Percentiles rank a stretch among this genome's conserved stretches.
phyloP scores from a whole-genome alignment of 257 asterid species.

The Lycium barbarum region DNA sequence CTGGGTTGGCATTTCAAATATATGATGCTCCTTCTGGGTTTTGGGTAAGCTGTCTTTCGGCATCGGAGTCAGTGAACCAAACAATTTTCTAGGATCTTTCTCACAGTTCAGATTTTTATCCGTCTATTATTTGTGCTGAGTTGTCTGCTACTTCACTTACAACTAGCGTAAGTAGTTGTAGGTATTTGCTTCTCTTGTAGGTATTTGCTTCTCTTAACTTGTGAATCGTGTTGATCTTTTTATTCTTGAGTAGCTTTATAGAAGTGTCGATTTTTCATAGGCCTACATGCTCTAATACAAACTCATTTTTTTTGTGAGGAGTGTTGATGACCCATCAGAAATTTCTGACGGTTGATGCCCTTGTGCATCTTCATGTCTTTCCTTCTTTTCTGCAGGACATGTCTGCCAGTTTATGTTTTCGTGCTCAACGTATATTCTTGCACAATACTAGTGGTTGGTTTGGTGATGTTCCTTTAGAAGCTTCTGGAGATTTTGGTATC shows the following conservation, averaged over 20 bases:
- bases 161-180: conserved; percentile 4
- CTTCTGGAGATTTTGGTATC: conserved; percentile 98
- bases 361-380: conserved; percentile 28
- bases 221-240: not conserved
- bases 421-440: conserved; percentile 93
- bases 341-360: conserved; percentile 14
- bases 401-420: conserved; percentile 89
- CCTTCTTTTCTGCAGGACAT: conserved; percentile 61
- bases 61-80: conserved; percentile 20
- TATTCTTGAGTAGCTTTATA: conserved; percentile 21
- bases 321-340: not conserved
- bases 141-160: conserved; percentile 17
- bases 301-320: not conserved
- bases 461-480: conserved; percentile 96
- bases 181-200: conserved; percentile 12
- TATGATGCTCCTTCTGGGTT: conserved; percentile 89
- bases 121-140: conserved; percentile 9
- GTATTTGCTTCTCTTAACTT: not conserved
- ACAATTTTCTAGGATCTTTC: not conserved
- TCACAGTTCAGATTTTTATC: conserved; percentile 18
- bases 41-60: conserved; percentile 61
- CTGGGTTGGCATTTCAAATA: conserved; percentile 87
- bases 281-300: conserved; percentile 4
- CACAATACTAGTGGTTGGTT: conserved; percentile 99
- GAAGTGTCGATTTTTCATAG: not conserved